Evolutionary conservation across 805 yeast species (phyloP).

Genomic region (Blastobotrys peoriensis): DNA sequence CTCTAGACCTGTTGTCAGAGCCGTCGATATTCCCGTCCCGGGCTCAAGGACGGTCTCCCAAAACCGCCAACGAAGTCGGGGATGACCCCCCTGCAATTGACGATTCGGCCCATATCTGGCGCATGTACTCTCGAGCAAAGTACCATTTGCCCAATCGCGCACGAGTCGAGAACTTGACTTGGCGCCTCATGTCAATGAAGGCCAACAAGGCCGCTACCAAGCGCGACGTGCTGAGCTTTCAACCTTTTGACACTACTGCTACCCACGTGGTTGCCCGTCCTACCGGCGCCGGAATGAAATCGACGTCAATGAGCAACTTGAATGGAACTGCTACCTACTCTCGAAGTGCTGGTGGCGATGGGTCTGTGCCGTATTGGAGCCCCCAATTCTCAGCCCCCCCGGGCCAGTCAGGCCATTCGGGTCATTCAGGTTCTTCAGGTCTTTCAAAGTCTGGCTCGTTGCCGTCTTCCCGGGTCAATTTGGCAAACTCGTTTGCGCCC

Average conservation of each 20-base stretch:
- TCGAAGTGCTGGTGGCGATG: not conserved
- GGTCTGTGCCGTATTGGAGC: not conserved
- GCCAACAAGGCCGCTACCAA: not conserved
- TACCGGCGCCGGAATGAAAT: not conserved
- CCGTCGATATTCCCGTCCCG: slow-evolving; percentile 1
- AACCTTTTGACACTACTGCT: not conserved
- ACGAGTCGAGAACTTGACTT: slow-evolving; percentile 77
- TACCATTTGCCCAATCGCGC: slow-evolving; percentile 67
- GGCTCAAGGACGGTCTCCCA: not conserved
- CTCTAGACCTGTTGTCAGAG: slow-evolving; percentile 1
- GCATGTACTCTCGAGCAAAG: slow-evolving; percentile 71
- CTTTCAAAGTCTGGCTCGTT: not conserved
- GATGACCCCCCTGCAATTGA: not conserved
- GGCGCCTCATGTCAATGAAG: slow-evolving; percentile 64
- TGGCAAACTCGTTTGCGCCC: not conserved
- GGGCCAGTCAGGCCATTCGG: not conserved
- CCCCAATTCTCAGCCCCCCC: not conserved
- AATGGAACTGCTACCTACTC: not conserved
- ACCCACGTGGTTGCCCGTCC: not conserved
- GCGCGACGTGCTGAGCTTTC: not conserved
- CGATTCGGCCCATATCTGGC: slow-evolving; percentile 53
- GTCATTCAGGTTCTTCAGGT: not conserved
- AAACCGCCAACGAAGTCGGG: not conserved
- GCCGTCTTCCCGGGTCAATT: not conserved
- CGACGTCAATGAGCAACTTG: not conserved